These are phyloP conservation scores for Fabrea salina DNA, from an alignment of 169 alveolate species.

Conservation along the genomic window DNA sequence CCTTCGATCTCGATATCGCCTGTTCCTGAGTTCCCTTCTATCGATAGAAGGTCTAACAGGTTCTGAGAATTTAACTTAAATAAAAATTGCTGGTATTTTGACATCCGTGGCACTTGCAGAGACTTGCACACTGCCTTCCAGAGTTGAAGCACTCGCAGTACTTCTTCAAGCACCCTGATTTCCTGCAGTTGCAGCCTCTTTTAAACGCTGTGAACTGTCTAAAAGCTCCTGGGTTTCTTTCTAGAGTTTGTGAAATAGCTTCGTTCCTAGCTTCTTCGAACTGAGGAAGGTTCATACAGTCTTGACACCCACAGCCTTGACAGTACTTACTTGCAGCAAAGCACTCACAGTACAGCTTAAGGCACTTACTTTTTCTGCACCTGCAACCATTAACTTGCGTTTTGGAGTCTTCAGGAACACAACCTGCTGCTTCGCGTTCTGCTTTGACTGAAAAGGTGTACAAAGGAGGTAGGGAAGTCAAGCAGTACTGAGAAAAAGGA, in stretches of 20 bases:
- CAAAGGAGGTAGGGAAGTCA: slow-evolving; percentile 1
- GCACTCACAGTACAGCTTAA: slow-evolving; percentile 87
- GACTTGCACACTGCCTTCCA: slow-evolving; percentile 51
- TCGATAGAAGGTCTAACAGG: no score
- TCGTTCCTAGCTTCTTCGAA: slow-evolving; percentile 66
- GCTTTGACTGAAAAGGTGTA: not conserved
- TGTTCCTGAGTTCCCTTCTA: no score
- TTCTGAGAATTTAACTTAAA: no score
- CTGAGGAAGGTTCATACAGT: slow-evolving; percentile 72
- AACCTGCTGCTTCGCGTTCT: no score
- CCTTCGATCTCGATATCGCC: no score
- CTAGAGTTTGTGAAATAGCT: slow-evolving; percentile 66
- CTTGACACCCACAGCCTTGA: slow-evolving; percentile 74
- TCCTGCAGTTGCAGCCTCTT: slow-evolving; percentile 75
- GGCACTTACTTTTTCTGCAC: slow-evolving; percentile 82
- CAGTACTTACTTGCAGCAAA: slow-evolving; percentile 79
- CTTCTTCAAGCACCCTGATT: slow-evolving; percentile 73
- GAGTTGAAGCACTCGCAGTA: slow-evolving; percentile 78
- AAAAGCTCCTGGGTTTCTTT: slow-evolving; percentile 81
- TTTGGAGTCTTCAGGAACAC: no score
- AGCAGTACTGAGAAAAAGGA: not conserved
- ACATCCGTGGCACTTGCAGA: slow-evolving; percentile 70
- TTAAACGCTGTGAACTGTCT: no score
- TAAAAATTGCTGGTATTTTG: no score
- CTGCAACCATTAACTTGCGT: slow-evolving; percentile 48